Evolutionary conservation across 805 yeast genomes (phyloP).

Genomic region (Candida verbasci): DNA sequence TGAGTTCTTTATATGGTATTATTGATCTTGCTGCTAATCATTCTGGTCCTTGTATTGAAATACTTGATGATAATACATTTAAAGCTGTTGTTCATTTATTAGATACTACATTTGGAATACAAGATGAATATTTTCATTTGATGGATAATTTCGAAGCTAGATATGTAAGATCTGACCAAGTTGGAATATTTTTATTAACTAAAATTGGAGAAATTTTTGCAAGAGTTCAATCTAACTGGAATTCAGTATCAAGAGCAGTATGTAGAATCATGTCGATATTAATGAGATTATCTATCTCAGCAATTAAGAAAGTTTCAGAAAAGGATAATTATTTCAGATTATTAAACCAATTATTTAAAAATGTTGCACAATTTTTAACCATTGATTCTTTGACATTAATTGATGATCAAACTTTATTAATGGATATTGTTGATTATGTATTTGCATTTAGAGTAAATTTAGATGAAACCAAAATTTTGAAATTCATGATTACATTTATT

Average conservation of each 20-base stretch:
- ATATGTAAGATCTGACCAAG: constrained; percentile 35
- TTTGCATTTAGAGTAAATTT: constrained; percentile 39
- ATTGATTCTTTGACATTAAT: constrained; percentile 44
- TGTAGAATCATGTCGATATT: constrained; percentile 56
- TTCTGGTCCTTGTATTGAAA: constrained; percentile 17
- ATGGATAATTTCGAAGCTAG: constrained; percentile 47
- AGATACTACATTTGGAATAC: constrained; percentile 61
- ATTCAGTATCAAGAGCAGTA: constrained; percentile 55
- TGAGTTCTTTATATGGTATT: constrained; percentile 32
- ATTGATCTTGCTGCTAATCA: constrained; percentile 14
- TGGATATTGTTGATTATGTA: constrained; percentile 58
- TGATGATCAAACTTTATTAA: constrained; percentile 58
- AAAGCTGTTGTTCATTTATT: constrained; percentile 57
- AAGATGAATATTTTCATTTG: constrained; percentile 56
- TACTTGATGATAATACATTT: constrained; percentile 35
- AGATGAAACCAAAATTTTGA: constrained; percentile 36
- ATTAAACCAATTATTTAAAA: constrained; percentile 34
- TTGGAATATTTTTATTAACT: constrained; percentile 49
- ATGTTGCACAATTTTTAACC: constrained; percentile 42
- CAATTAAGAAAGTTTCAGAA: constrained; percentile 12
- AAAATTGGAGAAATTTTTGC: constrained; percentile 44
- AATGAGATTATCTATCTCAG: constrained; percentile 34
- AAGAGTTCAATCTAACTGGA: constrained; percentile 54
- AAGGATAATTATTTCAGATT: constrained; percentile 24
- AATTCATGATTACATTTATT: constrained; percentile 42